Percentiles rank a stretch among this genome's conserved stretches.
Evolutionary conservation across 768 basidiomycete genomes (phyloP).

Genomic region (Lactarius indigo): DNA sequence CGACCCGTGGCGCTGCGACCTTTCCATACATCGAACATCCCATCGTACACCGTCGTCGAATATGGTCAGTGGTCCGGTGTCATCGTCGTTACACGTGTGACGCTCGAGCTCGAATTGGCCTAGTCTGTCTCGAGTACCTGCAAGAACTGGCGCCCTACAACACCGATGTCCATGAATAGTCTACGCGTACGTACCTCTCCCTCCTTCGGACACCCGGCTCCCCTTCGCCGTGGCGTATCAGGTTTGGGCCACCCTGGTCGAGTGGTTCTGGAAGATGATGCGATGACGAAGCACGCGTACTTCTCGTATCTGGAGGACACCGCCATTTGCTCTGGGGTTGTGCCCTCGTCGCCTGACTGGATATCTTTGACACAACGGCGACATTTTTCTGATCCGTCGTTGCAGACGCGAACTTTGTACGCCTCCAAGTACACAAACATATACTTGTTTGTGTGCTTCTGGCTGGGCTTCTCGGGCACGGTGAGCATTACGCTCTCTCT

Average conservation of each 20-base stretch:
- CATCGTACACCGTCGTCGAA: background rate
- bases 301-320: background rate
- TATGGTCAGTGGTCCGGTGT: background rate
- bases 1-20: background rate
- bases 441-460: background rate
- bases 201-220: background rate
- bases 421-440: background rate
- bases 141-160: background rate
- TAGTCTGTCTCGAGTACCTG: background rate
- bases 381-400: background rate
- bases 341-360: background rate
- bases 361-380: background rate
- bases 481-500: background rate
- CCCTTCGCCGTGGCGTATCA: slow-evolving; percentile 10
- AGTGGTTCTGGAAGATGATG: slow-evolving; percentile 12
- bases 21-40: background rate
- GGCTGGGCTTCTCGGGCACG: background rate
- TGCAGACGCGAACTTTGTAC: background rate
- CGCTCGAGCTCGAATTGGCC: slow-evolving; percentile 1
- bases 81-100: slow-evolving; percentile 17
- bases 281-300: slow-evolving; percentile 12
- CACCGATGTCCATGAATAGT: too few species aligned
- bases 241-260: background rate
- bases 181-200: background rate
- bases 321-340: background rate